Percentiles rank a stretch among this genome's conserved stretches.
Conservation (phyloP, 1,284 basidiomycete genomes). For the Sanguinoderma infundibulare region DNA sequence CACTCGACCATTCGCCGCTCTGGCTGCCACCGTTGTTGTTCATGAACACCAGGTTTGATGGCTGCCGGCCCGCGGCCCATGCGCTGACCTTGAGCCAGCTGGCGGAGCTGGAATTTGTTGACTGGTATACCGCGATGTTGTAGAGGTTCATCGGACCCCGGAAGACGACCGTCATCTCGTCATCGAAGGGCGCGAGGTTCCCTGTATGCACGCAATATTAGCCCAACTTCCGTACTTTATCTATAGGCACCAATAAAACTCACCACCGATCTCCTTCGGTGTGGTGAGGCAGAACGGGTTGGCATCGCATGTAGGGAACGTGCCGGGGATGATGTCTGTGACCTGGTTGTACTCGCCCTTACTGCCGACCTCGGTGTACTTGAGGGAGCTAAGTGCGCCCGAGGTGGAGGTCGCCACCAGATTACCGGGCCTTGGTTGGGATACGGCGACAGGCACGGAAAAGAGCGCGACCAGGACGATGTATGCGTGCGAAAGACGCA, state of each 20-base stretch:
- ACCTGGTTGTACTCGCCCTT: conserved; percentile 35
- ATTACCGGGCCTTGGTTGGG: conserved; percentile 21
- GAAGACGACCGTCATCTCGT: conserved; percentile 36
- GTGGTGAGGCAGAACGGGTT: conserved; percentile 32
- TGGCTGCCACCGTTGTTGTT: conserved; percentile 36
- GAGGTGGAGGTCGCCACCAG: conserved; percentile 27
- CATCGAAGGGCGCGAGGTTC: conserved; percentile 38
- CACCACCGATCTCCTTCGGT: conserved; percentile 31
- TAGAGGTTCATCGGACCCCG: conserved; percentile 36
- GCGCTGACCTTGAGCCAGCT: conserved; percentile 35
- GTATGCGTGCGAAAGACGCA: conserved; percentile 16
- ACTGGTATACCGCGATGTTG: conserved; percentile 38
- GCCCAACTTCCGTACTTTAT: neutral
- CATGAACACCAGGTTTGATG: conserved; percentile 38
- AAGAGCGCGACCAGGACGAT: conserved; percentile 11
- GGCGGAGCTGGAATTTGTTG: conserved; percentile 23
- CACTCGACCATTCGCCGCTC: conserved; percentile 36
- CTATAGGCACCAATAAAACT: conserved; percentile 4
- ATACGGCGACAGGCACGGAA: conserved; percentile 1
- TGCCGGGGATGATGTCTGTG: conserved; percentile 34
- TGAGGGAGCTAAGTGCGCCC: conserved; percentile 34
- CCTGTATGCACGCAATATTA: conserved; percentile 11
- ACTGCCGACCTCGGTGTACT: conserved; percentile 37
- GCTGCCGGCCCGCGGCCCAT: conserved; percentile 26
- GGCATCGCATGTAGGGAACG: conserved; percentile 32